A percentile compares a stretch with the other conserved stretches of the same genome.
Conservation (phyloP, 805 yeast genomes). For the Wickerhamiella galacta region DNA sequence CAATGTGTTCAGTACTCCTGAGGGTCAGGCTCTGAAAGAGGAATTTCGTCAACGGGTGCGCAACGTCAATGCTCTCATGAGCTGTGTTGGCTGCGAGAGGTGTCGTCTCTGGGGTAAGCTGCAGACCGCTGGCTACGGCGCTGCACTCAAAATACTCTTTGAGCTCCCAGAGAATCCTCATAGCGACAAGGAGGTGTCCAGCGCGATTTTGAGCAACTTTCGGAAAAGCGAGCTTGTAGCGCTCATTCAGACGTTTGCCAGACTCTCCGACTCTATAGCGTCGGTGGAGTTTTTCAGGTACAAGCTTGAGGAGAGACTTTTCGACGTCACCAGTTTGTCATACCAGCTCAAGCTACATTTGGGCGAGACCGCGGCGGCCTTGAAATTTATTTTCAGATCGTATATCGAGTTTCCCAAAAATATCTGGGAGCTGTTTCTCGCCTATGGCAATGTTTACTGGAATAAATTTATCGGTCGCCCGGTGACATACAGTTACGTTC, state of each 20-base stretch:
- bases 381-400: slow-evolving; percentile 45
- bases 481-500: not conserved
- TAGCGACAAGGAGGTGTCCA: slow-evolving; percentile 27
- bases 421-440: slow-evolving; percentile 33
- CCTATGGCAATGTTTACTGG: slow-evolving; percentile 46
- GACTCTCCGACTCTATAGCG: slow-evolving; percentile 69
- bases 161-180: slow-evolving; percentile 44
- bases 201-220: slow-evolving; percentile 37
- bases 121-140: slow-evolving; percentile 94
- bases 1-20: slow-evolving; percentile 26
- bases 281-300: slow-evolving; percentile 49
- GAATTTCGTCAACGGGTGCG: slow-evolving; percentile 76
- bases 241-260: slow-evolving; percentile 77
- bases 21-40: slow-evolving; percentile 42
- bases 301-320: slow-evolving; percentile 9
- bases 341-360: slow-evolving; percentile 37
- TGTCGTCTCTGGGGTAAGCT: slow-evolving; percentile 97
- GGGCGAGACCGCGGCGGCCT: slow-evolving; percentile 38
- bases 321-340: slow-evolving; percentile 10
- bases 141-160: slow-evolving; percentile 79
- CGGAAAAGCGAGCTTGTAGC: slow-evolving; percentile 78
- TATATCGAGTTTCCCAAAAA: slow-evolving; percentile 56
- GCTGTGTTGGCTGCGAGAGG: slow-evolving; percentile 96
- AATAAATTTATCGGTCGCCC: slow-evolving; percentile 46
- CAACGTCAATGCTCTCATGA: slow-evolving; percentile 87